Evolutionary conservation across 257 asterid genomes (phyloP).

Genomic region (Vinca minor): DNA sequence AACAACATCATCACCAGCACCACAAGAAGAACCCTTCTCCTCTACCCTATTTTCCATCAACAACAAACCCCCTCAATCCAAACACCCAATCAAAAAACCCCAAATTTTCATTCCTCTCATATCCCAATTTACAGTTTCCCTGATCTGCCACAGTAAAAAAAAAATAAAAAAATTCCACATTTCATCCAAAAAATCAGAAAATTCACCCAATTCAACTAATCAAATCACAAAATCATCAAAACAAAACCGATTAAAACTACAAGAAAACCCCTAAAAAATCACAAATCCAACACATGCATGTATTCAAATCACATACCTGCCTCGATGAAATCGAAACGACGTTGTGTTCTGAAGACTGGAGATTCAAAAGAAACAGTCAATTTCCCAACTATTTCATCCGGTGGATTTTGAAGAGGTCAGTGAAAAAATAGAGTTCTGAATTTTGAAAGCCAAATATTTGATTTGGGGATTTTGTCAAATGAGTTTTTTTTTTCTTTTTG

Average conservation of each 20-base stretch:
- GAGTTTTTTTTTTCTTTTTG: slow-evolving; percentile 15
- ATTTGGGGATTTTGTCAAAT: slow-evolving; percentile 25
- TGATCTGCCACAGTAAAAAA: slow-evolving; percentile 59
- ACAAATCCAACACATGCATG: neutral
- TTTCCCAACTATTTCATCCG: too few relatives aligned
- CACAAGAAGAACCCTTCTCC: slow-evolving; percentile 29
- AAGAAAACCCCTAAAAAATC: neutral
- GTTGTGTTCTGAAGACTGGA: slow-evolving; percentile 26
- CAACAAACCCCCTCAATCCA: slow-evolving; percentile 38
- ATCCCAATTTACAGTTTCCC: slow-evolving; percentile 30
- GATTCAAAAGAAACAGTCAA: slow-evolving; percentile 33
- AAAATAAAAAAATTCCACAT: slow-evolving; percentile 10
- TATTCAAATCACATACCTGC: slow-evolving; percentile 38
- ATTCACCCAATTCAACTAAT: slow-evolving; percentile 13
- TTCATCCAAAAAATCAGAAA: slow-evolving; percentile 5
- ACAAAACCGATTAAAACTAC: slow-evolving; percentile 12
- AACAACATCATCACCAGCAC: too few relatives aligned
- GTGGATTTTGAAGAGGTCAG: slow-evolving; percentile 19
- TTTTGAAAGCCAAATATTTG: slow-evolving; percentile 77
- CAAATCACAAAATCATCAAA: slow-evolving; percentile 9
- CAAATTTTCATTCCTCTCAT: slow-evolving; percentile 30
- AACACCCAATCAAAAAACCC: slow-evolving; percentile 22
- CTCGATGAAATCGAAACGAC: slow-evolving; percentile 35
- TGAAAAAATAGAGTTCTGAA: slow-evolving; percentile 23
- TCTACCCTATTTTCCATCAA: slow-evolving; percentile 68